Percentiles rank a stretch among this genome's conserved stretches.
Conservation (phyloP, 2,329 filamentous ascomycete species). For the Trichoderma atroviride region DNA sequence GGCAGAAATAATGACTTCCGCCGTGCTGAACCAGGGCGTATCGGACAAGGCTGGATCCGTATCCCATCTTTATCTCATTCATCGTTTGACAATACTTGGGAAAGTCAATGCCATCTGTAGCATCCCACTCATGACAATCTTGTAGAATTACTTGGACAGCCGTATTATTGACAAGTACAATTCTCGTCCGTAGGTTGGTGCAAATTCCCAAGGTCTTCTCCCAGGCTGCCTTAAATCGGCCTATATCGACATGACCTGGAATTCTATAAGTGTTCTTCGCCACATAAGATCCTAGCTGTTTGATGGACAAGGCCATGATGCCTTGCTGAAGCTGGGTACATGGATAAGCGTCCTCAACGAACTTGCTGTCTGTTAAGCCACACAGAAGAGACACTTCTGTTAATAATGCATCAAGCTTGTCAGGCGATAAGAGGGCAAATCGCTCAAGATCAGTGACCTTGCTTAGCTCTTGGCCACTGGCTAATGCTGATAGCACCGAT, state of each 20-base stretch:
- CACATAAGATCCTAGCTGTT: conserved; percentile 10
- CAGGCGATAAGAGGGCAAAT: background rate
- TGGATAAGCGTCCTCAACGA: conserved; percentile 16
- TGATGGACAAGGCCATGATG: conserved; percentile 8
- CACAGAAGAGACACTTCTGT: background rate
- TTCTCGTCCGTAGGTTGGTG: conserved; percentile 19
- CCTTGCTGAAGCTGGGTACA: conserved; percentile 7
- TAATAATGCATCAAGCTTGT: background rate
- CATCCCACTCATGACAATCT: background rate
- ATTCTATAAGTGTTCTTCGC: conserved; percentile 17
- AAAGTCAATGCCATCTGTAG: background rate
- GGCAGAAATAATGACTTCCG: background rate
- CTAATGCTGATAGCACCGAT: conserved; percentile 4
- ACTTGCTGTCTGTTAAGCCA: background rate
- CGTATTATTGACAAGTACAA: background rate
- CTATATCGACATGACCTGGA: background rate
- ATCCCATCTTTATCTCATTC: background rate
- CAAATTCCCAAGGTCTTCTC: conserved; percentile 5
- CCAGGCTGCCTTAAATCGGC: conserved; percentile 33
- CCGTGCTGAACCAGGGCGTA: background rate
- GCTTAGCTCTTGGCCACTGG: background rate
- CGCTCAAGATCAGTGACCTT: background rate
- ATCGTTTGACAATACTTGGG: background rate
- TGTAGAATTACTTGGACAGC: conserved; percentile 3
- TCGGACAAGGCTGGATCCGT: background rate